Percentiles rank a stretch among this genome's conserved stretches.
These are phyloP conservation scores for Gryganskiella cystojenkinii DNA, from an alignment of 192 early-diverging fungal genomes.

Conservation along the genomic window DNA sequence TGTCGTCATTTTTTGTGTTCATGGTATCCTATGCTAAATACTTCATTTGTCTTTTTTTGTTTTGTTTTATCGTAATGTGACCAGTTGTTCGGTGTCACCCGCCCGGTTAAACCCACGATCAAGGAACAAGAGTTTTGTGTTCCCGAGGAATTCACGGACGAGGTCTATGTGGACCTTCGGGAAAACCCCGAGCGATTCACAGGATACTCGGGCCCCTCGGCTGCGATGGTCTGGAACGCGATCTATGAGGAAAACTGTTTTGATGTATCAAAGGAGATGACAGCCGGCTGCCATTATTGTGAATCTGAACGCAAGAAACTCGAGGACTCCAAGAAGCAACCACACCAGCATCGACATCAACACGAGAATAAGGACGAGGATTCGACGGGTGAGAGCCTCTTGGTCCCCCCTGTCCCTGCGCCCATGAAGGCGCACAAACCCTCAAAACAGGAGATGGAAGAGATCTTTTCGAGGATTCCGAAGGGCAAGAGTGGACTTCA, in stretches of 20 bases:
- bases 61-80: constrained; percentile 10
- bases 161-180: constrained; percentile 88
- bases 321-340: constrained; percentile 2
- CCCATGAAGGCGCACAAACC: constrained; percentile 27
- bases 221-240: constrained; percentile 92
- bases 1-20: not conserved
- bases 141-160: constrained; percentile 57
- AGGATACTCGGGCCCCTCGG: constrained; percentile 91
- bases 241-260: constrained; percentile 99
- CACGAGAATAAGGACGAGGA: not conserved
- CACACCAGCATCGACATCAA: not conserved
- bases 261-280: constrained; percentile 72
- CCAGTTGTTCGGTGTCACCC: constrained; percentile 50
- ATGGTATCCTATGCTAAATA: constrained; percentile 15
- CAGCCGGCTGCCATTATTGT: constrained; percentile 42
- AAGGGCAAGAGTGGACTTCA: constrained; percentile 41
- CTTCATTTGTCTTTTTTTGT: not conserved
- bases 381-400: constrained; percentile 10
- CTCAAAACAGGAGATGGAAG: constrained; percentile 26
- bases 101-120: constrained; percentile 54
- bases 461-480: constrained; percentile 32
- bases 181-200: constrained; percentile 98
- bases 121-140: constrained; percentile 86
- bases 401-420: constrained; percentile 43
- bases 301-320: constrained; percentile 25